Evolutionary conservation across 2,329 filamentous ascomycete genomes (phyloP).

Genomic region (Aspergillus ruber): DNA sequence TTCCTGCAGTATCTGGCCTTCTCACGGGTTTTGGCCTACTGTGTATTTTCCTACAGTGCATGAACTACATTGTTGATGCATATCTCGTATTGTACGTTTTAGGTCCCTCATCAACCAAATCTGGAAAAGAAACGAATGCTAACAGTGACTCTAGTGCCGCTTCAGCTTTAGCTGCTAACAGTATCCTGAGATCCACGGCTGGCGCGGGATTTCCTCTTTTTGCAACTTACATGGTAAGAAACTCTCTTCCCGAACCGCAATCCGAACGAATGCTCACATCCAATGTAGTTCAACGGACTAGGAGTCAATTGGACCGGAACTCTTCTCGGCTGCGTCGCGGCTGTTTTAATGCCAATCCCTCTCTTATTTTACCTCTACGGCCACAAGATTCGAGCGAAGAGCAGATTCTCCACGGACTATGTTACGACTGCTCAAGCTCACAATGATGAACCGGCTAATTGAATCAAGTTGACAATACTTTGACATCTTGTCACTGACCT

Average conservation of each 20-base stretch:
- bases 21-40: slow-evolving; percentile 53
- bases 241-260: neutral
- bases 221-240: slow-evolving; percentile 25
- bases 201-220: slow-evolving; percentile 34
- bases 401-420: slow-evolving; percentile 29
- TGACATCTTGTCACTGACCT: neutral
- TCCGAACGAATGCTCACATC: neutral
- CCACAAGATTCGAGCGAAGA: slow-evolving; percentile 27
- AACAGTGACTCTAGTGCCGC: slow-evolving; percentile 32
- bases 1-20: slow-evolving; percentile 39
- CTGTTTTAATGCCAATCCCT: slow-evolving; percentile 26
- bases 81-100: slow-evolving; percentile 46
- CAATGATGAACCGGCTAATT: slow-evolving; percentile 2
- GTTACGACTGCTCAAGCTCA: slow-evolving; percentile 9
- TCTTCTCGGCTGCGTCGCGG: slow-evolving; percentile 24
- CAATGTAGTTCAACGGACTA: slow-evolving; percentile 36
- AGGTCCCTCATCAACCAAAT: neutral
- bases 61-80: slow-evolving; percentile 56
- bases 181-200: slow-evolving; percentile 37
- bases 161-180: slow-evolving; percentile 44
- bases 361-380: slow-evolving; percentile 29
- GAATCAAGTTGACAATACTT: neutral
- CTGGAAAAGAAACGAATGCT: slow-evolving; percentile 1
- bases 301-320: slow-evolving; percentile 28
- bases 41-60: slow-evolving; percentile 49